These are phyloP conservation scores for Termitomyces sp. DNA, from an alignment of 768 basidiomycete species.

Conservation along the genomic window DNA sequence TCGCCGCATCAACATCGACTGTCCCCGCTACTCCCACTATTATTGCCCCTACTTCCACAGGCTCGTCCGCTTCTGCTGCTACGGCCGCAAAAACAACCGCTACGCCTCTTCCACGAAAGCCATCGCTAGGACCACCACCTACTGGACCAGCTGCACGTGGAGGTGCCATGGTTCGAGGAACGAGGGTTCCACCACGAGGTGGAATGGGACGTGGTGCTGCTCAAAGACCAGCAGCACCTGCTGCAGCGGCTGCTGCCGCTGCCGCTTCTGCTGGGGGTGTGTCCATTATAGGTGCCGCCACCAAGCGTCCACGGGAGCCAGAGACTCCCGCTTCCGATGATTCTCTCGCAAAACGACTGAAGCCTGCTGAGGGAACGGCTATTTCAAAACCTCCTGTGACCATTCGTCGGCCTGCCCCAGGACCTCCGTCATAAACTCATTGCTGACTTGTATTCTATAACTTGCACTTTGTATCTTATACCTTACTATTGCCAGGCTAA, in stretches of 20 bases:
- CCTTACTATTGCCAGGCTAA: background rate
- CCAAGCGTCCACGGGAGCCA: constrained; percentile 60
- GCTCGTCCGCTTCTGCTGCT: constrained; percentile 2
- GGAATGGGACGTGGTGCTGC: constrained; percentile 19
- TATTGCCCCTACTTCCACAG: constrained; percentile 10
- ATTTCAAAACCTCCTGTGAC: constrained; percentile 18
- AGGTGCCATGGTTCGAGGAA: constrained; percentile 31
- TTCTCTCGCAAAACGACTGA: constrained; percentile 64
- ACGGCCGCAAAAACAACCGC: constrained; percentile 8
- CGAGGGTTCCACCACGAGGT: constrained; percentile 22
- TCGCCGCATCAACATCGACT: constrained; percentile 22
- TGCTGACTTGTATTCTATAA: constrained; percentile 12
- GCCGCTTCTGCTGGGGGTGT: constrained; percentile 34
- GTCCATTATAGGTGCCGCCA: constrained; percentile 63
- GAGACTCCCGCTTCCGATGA: constrained; percentile 36
- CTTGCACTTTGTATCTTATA: constrained; percentile 4
- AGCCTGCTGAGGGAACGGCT: constrained; percentile 42
- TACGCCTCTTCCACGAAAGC: constrained; percentile 17
- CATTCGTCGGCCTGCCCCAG: constrained; percentile 18
- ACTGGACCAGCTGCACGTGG: constrained; percentile 25
- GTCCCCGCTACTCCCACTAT: constrained; percentile 1
- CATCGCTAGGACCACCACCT: constrained; percentile 18
- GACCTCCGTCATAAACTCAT: constrained; percentile 9
- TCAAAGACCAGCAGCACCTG: constrained; percentile 25
- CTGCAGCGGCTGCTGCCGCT: constrained; percentile 13